These are phyloP conservation scores for Chaetomiaceae sp. DNA, from an alignment of 2,329 filamentous ascomycete genomes.

Conservation along the genomic window DNA sequence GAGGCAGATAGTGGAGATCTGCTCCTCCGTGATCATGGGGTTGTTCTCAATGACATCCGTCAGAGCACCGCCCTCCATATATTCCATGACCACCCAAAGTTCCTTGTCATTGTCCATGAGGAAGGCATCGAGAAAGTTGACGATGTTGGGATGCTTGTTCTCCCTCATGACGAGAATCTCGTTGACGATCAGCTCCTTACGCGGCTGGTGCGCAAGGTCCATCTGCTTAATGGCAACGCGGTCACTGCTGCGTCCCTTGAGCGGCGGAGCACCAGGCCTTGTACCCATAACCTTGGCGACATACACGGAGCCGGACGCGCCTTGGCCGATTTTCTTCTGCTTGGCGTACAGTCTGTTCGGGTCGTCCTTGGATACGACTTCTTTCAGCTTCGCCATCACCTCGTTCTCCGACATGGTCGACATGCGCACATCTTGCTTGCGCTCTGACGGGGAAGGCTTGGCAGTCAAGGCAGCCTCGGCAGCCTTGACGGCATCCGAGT, in stretches of 20 bases:
- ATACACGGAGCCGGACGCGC: constrained; percentile 95
- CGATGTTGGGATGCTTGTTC: constrained; percentile 95
- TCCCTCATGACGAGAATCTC: constrained; percentile 99
- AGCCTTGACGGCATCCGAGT: constrained; percentile 71
- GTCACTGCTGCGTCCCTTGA: constrained; percentile 51
- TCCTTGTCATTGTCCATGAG: constrained; percentile 90
- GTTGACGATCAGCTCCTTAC: constrained; percentile 98
- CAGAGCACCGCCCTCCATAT: constrained; percentile 96
- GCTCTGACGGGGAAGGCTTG: constrained; percentile 67
- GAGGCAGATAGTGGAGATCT: constrained; percentile 94
- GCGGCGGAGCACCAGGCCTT: constrained; percentile 12
- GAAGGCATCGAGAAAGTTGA: constrained; percentile 97
- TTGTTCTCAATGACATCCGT: constrained; percentile 99
- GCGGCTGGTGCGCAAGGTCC: constrained; percentile 94
- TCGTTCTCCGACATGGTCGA: constrained; percentile 96
- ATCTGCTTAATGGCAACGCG: constrained; percentile 99
- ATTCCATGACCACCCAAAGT: constrained; percentile 99
- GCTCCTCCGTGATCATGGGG: constrained; percentile 85
- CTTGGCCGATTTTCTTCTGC: constrained; percentile 99
- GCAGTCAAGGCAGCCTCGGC: constrained; percentile 85
- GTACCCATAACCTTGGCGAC: constrained; percentile 74
- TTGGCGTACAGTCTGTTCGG: constrained; percentile 95
- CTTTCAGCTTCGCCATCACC: constrained; percentile 92
- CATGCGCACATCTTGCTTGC: constrained; percentile 93
- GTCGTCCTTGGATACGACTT: constrained; percentile 93